Evolutionary conservation across 495 filamentous ascomycete species (phyloP), one percentile per base, ranked within the genome.

Genomic region (Xylaria intraflava): DNA sequence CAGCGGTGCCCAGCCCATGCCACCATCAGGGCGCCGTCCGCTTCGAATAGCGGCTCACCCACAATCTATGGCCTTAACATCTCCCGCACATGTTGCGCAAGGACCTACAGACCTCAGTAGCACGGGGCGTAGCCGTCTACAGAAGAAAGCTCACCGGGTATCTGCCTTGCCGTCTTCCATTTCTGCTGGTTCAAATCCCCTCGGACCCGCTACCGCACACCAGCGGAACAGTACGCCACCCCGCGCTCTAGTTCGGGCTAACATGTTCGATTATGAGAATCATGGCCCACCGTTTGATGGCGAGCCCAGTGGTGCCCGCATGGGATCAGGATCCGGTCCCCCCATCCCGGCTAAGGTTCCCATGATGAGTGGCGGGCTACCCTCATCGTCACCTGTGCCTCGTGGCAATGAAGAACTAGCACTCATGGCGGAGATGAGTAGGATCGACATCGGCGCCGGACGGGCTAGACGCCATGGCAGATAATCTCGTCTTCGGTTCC

Each of bases 341-440:
- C 83, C 87, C 0, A 80, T 91, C 35, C 89, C 89, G 0, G 82
- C 82, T 7, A 93, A 94, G 66, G 74, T 91, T 5, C 86, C 89
- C 23, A 65, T 64, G 41, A 76, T 75, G 72, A 73, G 72, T 45
- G 74, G 73, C 3, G 74, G 70, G 20, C 61, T 59, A 60, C 71
- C 39, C 60, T 69, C 54, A 51, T 27, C 55, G n/a, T 30, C 57
- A 30, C 36, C 47, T 3, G 35, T 8, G 12, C 35, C 38, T 6
- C 51, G 57, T 58, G 71, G 68, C 41, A 71, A 74, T 12, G 65
- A 82, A 76, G 75, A 76, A 69, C 65, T 82, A 64, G 68, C 87
- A 8, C 69, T 95, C 49, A 86, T 88, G 63, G 80, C 89, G 51
- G 90, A 95, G 69, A 76, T 96, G 68, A 82, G 79, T 55, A 81